These are phyloP conservation scores for Fusarium oxysporum DNA, from an alignment of 2,329 filamentous ascomycete species.

Conservation along the genomic window DNA sequence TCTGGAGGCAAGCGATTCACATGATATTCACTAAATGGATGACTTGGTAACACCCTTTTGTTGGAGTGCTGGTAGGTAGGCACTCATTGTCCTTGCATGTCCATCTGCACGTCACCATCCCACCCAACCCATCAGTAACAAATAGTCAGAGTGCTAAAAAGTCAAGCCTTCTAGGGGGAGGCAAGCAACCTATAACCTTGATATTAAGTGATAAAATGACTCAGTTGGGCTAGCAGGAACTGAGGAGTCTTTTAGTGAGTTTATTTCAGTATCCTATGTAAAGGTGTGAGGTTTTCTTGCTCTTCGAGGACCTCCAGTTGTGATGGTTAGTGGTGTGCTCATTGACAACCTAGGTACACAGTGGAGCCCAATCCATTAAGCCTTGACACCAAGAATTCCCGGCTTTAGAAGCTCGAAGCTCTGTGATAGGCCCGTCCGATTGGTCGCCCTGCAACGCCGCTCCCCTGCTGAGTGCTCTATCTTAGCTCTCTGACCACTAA, in stretches of 20 bases:
- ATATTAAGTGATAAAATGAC: too few species aligned
- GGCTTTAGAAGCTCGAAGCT: conserved; percentile 33
- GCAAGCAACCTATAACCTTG: background rate
- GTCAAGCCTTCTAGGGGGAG: background rate
- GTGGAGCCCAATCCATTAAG: conserved; percentile 31
- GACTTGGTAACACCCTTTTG: background rate
- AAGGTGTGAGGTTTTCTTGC: background rate
- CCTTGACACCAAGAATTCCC: conserved; percentile 7
- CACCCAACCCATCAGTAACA: background rate
- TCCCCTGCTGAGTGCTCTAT: conserved; percentile 19
- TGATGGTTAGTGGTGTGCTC: conserved; percentile 3
- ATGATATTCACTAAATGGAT: background rate
- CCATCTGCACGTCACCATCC: conserved; percentile 7
- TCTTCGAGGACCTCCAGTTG: background rate
- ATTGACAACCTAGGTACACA: background rate
- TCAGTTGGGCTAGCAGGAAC: background rate
- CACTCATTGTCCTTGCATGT: background rate
- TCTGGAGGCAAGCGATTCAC: conserved; percentile 3
- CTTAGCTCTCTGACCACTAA: conserved; percentile 41
- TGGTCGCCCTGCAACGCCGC: conserved; percentile 28
- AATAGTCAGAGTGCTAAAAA: background rate
- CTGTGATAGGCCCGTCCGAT: conserved; percentile 22
- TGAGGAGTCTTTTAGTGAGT: background rate
- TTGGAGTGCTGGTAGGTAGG: background rate
- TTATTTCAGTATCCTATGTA: background rate